phyloP scores from a whole-genome alignment of 2,329 filamentous ascomycete genomes.

The Cephalotrichum gorgonifer region DNA sequence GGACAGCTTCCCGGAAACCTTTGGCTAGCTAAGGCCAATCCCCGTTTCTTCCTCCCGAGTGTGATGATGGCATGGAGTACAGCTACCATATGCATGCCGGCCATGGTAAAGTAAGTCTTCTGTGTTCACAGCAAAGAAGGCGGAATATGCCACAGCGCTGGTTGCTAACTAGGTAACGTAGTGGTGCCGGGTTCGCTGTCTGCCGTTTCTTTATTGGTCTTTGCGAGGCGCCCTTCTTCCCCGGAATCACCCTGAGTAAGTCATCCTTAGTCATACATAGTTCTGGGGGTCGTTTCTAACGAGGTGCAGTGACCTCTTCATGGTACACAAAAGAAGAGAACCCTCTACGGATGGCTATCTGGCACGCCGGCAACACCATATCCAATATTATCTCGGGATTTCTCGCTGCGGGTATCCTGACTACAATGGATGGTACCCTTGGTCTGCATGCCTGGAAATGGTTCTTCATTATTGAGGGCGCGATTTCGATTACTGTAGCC shows the following conservation, averaged over 20 bases:
- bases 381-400: slow-evolving; percentile 33
- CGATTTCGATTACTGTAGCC: slow-evolving; percentile 19
- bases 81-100: slow-evolving; percentile 29
- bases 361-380: slow-evolving; percentile 31
- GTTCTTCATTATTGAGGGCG: slow-evolving; percentile 20
- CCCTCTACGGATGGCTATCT: slow-evolving; percentile 28
- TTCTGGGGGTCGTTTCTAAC: neutral
- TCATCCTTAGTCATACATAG: neutral
- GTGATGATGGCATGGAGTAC: slow-evolving; percentile 29
- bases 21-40: slow-evolving; percentile 26
- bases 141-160: neutral
- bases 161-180: slow-evolving; percentile 1
- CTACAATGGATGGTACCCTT: slow-evolving; percentile 27
- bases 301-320: slow-evolving; percentile 23
- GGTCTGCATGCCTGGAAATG: slow-evolving; percentile 28
- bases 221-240: slow-evolving; percentile 28
- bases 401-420: slow-evolving; percentile 29
- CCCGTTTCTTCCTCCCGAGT: slow-evolving; percentile 22
- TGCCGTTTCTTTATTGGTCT: slow-evolving; percentile 17
- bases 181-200: slow-evolving; percentile 13
- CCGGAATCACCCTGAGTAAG: slow-evolving; percentile 31
- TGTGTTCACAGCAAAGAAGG: neutral
- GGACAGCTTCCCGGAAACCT: slow-evolving; percentile 33
- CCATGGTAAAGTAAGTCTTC: slow-evolving; percentile 18
- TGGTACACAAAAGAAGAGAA: slow-evolving; percentile 33